phyloP scores from a whole-genome alignment of 106 monocot genomes.

The Allium sativum region DNA sequence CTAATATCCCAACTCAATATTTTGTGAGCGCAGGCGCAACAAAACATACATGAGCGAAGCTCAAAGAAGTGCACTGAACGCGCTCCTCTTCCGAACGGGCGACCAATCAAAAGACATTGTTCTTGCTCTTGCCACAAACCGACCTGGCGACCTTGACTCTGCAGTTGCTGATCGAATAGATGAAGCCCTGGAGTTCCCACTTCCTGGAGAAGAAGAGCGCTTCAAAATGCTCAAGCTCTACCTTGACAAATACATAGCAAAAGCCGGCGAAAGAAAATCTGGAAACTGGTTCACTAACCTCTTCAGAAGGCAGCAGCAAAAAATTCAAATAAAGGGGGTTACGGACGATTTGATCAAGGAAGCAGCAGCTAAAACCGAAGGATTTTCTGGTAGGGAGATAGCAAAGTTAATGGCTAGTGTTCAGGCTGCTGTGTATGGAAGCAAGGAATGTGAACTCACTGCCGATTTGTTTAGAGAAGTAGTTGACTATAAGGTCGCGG shows the following conservation, averaged over 20 bases:
- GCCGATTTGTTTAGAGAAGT: slow-evolving; percentile 61
- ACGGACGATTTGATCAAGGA: slow-evolving; percentile 67
- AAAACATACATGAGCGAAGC: slow-evolving; percentile 85
- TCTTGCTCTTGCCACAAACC: slow-evolving; percentile 79
- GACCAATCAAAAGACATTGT: slow-evolving; percentile 91
- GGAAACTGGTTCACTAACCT: slow-evolving; percentile 23
- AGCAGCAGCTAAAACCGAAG: slow-evolving; percentile 74
- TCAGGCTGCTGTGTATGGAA: slow-evolving; percentile 93
- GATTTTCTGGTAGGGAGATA: slow-evolving; percentile 91
- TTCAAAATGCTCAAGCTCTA: slow-evolving; percentile 84
- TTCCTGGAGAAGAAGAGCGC: slow-evolving; percentile 81
- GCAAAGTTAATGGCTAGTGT: slow-evolving; percentile 88
- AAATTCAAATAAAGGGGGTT: slow-evolving; percentile 63
- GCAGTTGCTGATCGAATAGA: slow-evolving; percentile 90
- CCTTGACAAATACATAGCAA: slow-evolving; percentile 71
- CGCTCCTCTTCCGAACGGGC: slow-evolving; percentile 76
- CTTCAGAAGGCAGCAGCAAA: slow-evolving; percentile 41
- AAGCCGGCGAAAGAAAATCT: slow-evolving; percentile 33
- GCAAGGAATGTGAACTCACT: slow-evolving; percentile 68
- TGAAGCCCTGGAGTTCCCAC: slow-evolving; percentile 87
- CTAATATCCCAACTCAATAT: too few species aligned
- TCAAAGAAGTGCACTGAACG: slow-evolving; percentile 74
- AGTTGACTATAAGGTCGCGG: slow-evolving; percentile 92
- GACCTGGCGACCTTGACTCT: slow-evolving; percentile 93
- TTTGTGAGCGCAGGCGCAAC: slow-evolving; percentile 34